Conservation (phyloP, 2,329 filamentous ascomycete genomes). For the Aspergillus sp. region DNA sequence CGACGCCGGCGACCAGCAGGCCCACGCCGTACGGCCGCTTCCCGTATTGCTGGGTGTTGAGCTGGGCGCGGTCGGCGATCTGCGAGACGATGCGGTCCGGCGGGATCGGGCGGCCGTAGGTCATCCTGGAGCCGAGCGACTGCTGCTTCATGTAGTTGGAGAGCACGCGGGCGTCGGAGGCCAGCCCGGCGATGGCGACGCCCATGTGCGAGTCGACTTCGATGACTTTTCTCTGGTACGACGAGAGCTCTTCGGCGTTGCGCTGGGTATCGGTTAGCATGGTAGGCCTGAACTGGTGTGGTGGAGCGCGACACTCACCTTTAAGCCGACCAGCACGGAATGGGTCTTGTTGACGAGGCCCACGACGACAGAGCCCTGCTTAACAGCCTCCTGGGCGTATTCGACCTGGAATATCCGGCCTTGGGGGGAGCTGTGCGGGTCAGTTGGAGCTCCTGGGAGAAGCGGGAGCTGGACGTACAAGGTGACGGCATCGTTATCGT, state of each 20-base stretch:
- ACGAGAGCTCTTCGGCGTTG: conserved; percentile 98
- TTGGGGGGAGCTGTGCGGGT: conserved; percentile 71
- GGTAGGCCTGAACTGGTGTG: not conserved
- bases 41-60: conserved; percentile 96
- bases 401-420: conserved; percentile 99
- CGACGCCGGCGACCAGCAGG: conserved; percentile 82
- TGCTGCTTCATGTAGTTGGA: conserved; percentile 99
- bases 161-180: conserved; percentile 94
- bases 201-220: conserved; percentile 91
- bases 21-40: conserved; percentile 94
- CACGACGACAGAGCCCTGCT: conserved; percentile 96
- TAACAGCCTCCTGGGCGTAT: conserved; percentile 96
- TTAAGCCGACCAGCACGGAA: conserved; percentile 87
- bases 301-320: too few species aligned
- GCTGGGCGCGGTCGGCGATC: conserved; percentile 93
- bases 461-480: conserved; percentile 54
- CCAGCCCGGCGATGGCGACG: conserved; percentile 90
- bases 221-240: conserved; percentile 99
- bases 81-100: conserved; percentile 79
- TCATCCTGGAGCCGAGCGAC: conserved; percentile 88
- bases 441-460: conserved; percentile 8
- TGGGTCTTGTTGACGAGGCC: conserved; percentile 97
- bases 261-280: conserved; percentile 47
- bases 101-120: conserved; percentile 88
- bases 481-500: conserved; percentile 99